Percentiles rank a stretch among this genome's conserved stretches.
Conservation (phyloP, 352 stramenopile species). For the Globisporangium viniferum region DNA sequence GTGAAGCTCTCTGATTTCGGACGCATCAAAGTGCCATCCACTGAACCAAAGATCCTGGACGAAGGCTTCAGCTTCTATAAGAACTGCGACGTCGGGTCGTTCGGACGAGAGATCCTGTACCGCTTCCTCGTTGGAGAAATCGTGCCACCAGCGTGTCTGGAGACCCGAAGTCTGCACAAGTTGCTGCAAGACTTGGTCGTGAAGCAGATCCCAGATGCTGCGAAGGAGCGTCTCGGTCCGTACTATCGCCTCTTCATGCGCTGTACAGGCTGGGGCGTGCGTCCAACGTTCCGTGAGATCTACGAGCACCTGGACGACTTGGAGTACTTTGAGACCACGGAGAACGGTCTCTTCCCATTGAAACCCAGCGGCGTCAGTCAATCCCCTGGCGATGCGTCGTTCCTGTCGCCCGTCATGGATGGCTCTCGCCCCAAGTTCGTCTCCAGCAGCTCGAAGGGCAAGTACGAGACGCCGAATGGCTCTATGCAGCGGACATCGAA, state of each 20-base stretch:
- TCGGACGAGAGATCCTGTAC: constrained; percentile 76
- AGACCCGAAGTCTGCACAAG: constrained; percentile 76
- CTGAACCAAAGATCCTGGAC: constrained; percentile 70
- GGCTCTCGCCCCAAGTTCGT: constrained; percentile 21
- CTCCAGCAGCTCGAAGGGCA: constrained; percentile 56
- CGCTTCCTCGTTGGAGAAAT: constrained; percentile 78
- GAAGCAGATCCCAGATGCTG: constrained; percentile 49
- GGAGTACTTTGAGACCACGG: constrained; percentile 71
- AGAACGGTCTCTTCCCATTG: constrained; percentile 75
- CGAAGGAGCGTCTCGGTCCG: constrained; percentile 52
- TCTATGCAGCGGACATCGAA: constrained; percentile 23
- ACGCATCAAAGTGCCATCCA: constrained; percentile 63
- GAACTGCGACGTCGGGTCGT: constrained; percentile 77
- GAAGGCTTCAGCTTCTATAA: constrained; percentile 81
- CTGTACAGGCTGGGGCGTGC: constrained; percentile 74
- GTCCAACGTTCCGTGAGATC: constrained; percentile 76
- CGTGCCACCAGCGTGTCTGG: constrained; percentile 61
- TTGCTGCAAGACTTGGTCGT: constrained; percentile 73
- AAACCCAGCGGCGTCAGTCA: constrained; percentile 37
- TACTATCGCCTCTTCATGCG: constrained; percentile 74
- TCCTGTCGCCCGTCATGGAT: constrained; percentile 59
- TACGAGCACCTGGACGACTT: constrained; percentile 76
- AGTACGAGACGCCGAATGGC: constrained; percentile 51
- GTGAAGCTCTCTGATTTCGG: constrained; percentile 85
- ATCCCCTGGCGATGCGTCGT: constrained; percentile 23